Base-by-base conservation (phyloP, 768 basidiomycete genomes). In the Russula olivacea region DNA sequence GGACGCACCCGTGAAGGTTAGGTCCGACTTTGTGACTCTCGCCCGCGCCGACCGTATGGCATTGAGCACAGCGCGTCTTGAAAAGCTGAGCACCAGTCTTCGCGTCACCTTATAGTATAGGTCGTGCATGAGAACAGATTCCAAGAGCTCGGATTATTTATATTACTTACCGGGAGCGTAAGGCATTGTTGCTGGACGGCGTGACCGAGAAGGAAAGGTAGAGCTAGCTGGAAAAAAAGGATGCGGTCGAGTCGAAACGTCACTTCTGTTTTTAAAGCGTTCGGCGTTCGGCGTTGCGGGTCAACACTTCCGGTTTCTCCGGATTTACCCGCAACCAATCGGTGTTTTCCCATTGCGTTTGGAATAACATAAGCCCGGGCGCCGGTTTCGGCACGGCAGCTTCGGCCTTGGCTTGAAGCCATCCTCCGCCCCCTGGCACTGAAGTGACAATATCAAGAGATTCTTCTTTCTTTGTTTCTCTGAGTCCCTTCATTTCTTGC, bases 51-150 rank as follows among this genome's bases (percentile, higher is more conserved):
- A 90, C 75, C 66, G 92, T 97, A 76, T 98, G 95, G 78, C 95
- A 98, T 74, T 97, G 93, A 47, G 89, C 87, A 71, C 91, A 94
- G 61, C 94, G 89, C 64, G 93, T 94, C 81, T 94, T 96, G 88
- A 98, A 98, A 75, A 97, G 88, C 72, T 80, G 78, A 73, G 95
- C 94, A 77, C 95, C 95, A 83, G 95, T 97, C 61, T 71, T 71
- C 72, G 88, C 75, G 79, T 97, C 91, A 85, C 95, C 95, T 83
- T 21, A 51, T 49, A 10, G 11, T 17, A 34, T 34, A 17, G 25
- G 30, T 11, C 2, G 60, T 28, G 50, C 23, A 17, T 52, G 5
- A 50, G 54, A 9, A 49, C 6, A 17, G 5, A 9, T 36, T 28
- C 32, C 3, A 17, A 10, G 61, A 50, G 43, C 51, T 30, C 8